Percentiles rank a stretch among this genome's conserved stretches.
These are phyloP conservation scores for Boletus vinaceobasis DNA, from an alignment of 768 basidiomycete species.

Conservation along the genomic window DNA sequence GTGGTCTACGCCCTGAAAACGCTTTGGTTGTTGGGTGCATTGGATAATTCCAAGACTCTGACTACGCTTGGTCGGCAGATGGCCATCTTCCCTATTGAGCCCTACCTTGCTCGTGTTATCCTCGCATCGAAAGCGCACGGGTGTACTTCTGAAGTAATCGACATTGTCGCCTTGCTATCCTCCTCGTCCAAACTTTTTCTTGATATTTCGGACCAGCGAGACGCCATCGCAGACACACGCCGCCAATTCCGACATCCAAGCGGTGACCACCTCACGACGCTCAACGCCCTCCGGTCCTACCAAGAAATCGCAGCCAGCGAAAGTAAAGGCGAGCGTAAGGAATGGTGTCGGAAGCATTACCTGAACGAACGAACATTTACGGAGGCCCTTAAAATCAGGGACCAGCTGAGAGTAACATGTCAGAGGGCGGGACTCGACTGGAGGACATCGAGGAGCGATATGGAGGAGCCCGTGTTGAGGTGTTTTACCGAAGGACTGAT, in stretches of 20 bases:
- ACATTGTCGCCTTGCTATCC: constrained; percentile 81
- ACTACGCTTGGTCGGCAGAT: constrained; percentile 78
- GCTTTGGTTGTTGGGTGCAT: constrained; percentile 76
- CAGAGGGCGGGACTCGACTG: constrained; percentile 58
- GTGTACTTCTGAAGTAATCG: constrained; percentile 77
- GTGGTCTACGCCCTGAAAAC: constrained; percentile 64
- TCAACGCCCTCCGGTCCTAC: constrained; percentile 83
- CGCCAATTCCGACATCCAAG: constrained; percentile 76
- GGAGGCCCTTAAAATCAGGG: constrained; percentile 75
- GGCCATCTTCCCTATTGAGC: constrained; percentile 92
- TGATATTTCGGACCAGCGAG: constrained; percentile 72
- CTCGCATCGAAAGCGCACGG: constrained; percentile 70
- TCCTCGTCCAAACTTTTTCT: constrained; percentile 79
- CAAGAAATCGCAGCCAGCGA: constrained; percentile 57
- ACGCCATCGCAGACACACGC: constrained; percentile 65
- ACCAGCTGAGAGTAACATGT: constrained; percentile 72
- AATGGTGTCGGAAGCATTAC: constrained; percentile 85
- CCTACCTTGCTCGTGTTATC: constrained; percentile 71
- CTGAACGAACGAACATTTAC: constrained; percentile 78
- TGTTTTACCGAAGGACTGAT: constrained; percentile 75
- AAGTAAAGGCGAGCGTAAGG: constrained; percentile 45
- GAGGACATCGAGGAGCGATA: constrained; percentile 54
- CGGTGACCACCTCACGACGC: constrained; percentile 88
- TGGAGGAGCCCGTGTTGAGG: constrained; percentile 64
- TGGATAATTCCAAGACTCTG: constrained; percentile 61